A percentile compares a stretch with the other conserved stretches of the same genome.
phyloP scores from a whole-genome alignment of 805 yeast genomes.

The Nakazawaea holstii region DNA sequence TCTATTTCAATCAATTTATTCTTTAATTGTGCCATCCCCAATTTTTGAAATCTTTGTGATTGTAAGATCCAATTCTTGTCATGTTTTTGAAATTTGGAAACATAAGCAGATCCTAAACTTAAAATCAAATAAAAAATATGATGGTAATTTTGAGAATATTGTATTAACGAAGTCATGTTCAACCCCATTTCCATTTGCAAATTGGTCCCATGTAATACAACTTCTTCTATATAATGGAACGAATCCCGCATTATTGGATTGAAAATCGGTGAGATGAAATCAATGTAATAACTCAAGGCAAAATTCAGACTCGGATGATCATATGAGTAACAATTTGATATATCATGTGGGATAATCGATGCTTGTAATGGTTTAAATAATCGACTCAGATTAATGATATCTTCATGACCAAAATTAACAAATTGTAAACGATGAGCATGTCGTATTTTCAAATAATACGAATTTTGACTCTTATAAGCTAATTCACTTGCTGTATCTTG shows the following conservation, averaged over 20 bases:
- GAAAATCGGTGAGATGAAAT: slow-evolving; percentile 10
- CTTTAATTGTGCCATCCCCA: background rate
- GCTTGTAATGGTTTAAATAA: slow-evolving; percentile 1
- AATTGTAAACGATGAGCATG: background rate
- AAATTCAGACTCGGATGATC: slow-evolving; percentile 3
- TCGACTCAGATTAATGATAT: slow-evolving; percentile 9
- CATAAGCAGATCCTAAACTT: slow-evolving; percentile 9
- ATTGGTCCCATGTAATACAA: slow-evolving; percentile 5
- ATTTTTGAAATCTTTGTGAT: background rate
- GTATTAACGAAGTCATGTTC: slow-evolving; percentile 4
- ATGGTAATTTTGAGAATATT: slow-evolving; percentile 9
- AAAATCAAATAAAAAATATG: slow-evolving; percentile 10
- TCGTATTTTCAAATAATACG: slow-evolving; percentile 14
- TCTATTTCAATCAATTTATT: background rate
- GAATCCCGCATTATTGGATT: slow-evolving; percentile 5
- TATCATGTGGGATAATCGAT: slow-evolving; percentile 9
- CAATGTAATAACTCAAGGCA: slow-evolving; percentile 10
- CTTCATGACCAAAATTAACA: slow-evolving; percentile 12
- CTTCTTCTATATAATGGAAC: slow-evolving; percentile 6
- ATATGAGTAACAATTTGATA: background rate
- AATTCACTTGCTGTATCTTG: slow-evolving; percentile 12
- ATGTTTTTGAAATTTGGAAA: slow-evolving; percentile 4
- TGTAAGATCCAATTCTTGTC: background rate
- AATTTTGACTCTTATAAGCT: slow-evolving; percentile 12
- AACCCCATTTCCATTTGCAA: slow-evolving; percentile 6